These are phyloP conservation scores for Globisporangium paroecandrum DNA, from an alignment of 352 stramenopile species.

Conservation along the genomic window DNA sequence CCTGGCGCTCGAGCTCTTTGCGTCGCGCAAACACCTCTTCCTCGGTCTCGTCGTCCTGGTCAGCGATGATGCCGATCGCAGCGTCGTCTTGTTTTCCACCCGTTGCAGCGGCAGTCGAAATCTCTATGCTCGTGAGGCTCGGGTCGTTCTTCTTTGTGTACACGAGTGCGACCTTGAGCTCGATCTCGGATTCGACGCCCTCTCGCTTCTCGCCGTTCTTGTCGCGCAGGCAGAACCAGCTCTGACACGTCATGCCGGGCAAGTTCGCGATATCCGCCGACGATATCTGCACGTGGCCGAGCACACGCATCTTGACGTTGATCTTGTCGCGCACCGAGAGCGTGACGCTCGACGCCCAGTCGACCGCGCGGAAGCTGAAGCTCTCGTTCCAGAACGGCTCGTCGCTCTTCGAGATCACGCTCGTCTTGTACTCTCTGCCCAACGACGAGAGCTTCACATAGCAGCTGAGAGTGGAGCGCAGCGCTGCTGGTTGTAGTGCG, in stretches of 20 bases:
- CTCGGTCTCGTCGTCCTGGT: slow-evolving; percentile 79
- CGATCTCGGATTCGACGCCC: slow-evolving; percentile 33
- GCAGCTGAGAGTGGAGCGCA: slow-evolving; percentile 62
- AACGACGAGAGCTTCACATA: slow-evolving; percentile 75
- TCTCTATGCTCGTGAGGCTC: slow-evolving; percentile 17
- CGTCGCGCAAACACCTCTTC: slow-evolving; percentile 42
- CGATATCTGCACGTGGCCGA: slow-evolving; percentile 58
- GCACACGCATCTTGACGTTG: slow-evolving; percentile 68
- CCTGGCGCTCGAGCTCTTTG: slow-evolving; percentile 46
- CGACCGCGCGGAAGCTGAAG: slow-evolving; percentile 65
- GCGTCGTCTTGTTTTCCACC: slow-evolving; percentile 20
- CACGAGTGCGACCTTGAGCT: slow-evolving; percentile 66
- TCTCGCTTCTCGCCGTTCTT: slow-evolving; percentile 38
- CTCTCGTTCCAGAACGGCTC: slow-evolving; percentile 76
- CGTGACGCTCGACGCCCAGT: slow-evolving; percentile 62
- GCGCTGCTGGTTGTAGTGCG: slow-evolving; percentile 35
- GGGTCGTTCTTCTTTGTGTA: slow-evolving; percentile 69
- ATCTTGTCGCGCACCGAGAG: slow-evolving; percentile 70
- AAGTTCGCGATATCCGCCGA: slow-evolving; percentile 49
- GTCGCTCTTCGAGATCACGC: slow-evolving; percentile 53
- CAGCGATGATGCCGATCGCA: slow-evolving; percentile 32
- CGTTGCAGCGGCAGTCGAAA: slow-evolving; percentile 1
- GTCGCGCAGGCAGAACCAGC: slow-evolving; percentile 55
- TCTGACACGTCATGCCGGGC: slow-evolving; percentile 57
- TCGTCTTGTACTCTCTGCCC: slow-evolving; percentile 66